phyloP scores from a whole-genome alignment of 768 basidiomycete genomes.

The Pleurotus pulmonarius region DNA sequence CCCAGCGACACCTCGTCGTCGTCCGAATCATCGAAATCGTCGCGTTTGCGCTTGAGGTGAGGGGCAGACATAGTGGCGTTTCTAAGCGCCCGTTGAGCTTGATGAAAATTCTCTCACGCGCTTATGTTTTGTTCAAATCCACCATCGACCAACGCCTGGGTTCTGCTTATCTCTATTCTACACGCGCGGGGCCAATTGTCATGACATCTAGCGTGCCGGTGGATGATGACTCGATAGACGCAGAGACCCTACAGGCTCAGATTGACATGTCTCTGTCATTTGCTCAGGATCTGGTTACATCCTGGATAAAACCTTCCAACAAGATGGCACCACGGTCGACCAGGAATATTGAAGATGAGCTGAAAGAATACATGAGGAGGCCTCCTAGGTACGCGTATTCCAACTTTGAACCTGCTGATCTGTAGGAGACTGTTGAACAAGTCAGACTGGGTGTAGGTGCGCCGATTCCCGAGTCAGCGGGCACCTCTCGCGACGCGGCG shows the following conservation, averaged over 20 bases:
- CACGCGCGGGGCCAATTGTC: background rate
- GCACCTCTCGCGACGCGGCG: constrained; percentile 48
- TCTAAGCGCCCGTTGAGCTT: too few relatives aligned
- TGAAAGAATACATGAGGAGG: constrained; percentile 63
- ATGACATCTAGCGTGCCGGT: constrained; percentile 13
- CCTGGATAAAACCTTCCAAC: constrained; percentile 67
- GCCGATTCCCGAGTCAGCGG: constrained; percentile 44
- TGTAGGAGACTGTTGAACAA: background rate
- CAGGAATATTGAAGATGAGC: constrained; percentile 45
- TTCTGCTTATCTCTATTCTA: background rate
- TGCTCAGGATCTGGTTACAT: constrained; percentile 67
- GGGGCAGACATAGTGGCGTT: constrained; percentile 7
- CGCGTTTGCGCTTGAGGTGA: constrained; percentile 50
- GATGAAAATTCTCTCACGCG: too few relatives aligned
- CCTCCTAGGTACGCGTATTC: constrained; percentile 58
- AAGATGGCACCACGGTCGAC: constrained; percentile 32
- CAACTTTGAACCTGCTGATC: constrained; percentile 11
- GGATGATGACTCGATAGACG: constrained; percentile 57
- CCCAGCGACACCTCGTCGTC: constrained; percentile 62
- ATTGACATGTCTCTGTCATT: constrained; percentile 78
- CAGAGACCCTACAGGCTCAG: constrained; percentile 74
- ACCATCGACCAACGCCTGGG: too few relatives aligned
- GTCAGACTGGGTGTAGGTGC: constrained; percentile 75
- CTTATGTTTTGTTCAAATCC: too few relatives aligned
- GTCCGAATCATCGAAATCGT: constrained; percentile 46